Conservation (phyloP, 768 basidiomycete species). For the Rhizopogon roseolus region DNA sequence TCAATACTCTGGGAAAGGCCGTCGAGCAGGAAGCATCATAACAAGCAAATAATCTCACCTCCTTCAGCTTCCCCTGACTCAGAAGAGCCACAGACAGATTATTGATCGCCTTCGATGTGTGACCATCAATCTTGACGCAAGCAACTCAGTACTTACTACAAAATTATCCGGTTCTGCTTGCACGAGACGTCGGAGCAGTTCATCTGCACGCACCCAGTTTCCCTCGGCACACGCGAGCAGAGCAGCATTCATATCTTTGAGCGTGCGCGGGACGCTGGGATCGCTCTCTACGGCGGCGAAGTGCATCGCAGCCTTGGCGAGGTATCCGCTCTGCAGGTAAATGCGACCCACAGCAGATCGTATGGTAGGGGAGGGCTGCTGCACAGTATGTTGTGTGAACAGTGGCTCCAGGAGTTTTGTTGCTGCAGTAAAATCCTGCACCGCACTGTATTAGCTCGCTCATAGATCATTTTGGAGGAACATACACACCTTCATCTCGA, state of each 20-base stretch:
- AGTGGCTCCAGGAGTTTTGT: slow-evolving; percentile 65
- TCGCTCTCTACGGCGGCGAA: slow-evolving; percentile 40
- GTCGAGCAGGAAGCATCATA: neutral
- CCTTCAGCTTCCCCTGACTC: slow-evolving; percentile 65
- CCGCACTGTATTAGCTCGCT: neutral
- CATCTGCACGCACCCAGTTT: slow-evolving; percentile 55
- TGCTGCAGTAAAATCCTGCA: slow-evolving; percentile 67
- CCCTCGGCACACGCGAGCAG: slow-evolving; percentile 66
- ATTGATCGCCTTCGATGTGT: slow-evolving; percentile 55
- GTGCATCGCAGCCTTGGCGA: slow-evolving; percentile 53
- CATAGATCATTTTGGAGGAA: neutral
- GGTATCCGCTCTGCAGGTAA: slow-evolving; percentile 69
- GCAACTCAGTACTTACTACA: slow-evolving; percentile 36
- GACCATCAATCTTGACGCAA: neutral
- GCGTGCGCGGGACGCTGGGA: slow-evolving; percentile 37
- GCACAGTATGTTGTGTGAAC: slow-evolving; percentile 34
- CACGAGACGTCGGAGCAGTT: slow-evolving; percentile 39
- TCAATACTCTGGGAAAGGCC: slow-evolving; percentile 52
- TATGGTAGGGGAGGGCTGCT: slow-evolving; percentile 43
- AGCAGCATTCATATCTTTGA: slow-evolving; percentile 58
- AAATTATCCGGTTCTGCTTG: slow-evolving; percentile 55
- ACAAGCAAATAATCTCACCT: slow-evolving; percentile 35
- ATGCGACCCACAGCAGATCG: slow-evolving; percentile 69
- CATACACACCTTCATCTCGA: slow-evolving; percentile 72
- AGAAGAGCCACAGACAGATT: slow-evolving; percentile 71